These are phyloP conservation scores for Pulveroboletus ravenelii DNA, from an alignment of 768 basidiomycete species.

Conservation along the genomic window DNA sequence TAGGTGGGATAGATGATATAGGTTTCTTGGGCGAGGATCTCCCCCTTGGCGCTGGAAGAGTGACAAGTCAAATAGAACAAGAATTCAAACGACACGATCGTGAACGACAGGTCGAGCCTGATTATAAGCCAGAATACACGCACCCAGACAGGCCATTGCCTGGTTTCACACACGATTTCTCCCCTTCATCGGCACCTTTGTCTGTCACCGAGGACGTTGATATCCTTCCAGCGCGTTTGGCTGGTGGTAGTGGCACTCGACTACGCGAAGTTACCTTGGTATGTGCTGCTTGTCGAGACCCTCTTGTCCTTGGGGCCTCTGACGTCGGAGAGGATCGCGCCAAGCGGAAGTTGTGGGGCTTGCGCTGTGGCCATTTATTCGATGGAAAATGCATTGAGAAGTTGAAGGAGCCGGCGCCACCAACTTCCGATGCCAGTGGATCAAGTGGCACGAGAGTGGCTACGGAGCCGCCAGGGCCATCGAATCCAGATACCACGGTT, in stretches of 20 bases:
- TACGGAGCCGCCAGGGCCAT: conserved; percentile 1
- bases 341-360: conserved; percentile 56
- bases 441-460: conserved; percentile 12
- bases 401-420: conserved; percentile 44
- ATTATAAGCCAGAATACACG: conserved; percentile 59
- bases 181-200: conserved; percentile 29
- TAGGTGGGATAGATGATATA: conserved; percentile 17
- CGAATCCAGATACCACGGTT: conserved; percentile 28
- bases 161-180: conserved; percentile 71
- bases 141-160: conserved; percentile 52
- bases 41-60: conserved; percentile 9
- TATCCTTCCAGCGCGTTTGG: conserved; percentile 17
- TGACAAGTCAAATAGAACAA: conserved; percentile 19
- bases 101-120: conserved; percentile 25
- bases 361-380: conserved; percentile 74
- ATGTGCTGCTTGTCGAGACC: conserved; percentile 64
- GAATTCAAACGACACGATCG: conserved; percentile 20
- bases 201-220: conserved; percentile 44
- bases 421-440: conserved; percentile 6
- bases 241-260: conserved; percentile 26
- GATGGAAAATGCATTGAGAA: conserved; percentile 70
- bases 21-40: conserved; percentile 15
- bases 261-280: conserved; percentile 44
- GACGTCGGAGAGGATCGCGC: conserved; percentile 45
- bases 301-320: conserved; percentile 50